Evolutionary conservation across 768 basidiomycete species (phyloP).

Genomic region (Suillus paluster): DNA sequence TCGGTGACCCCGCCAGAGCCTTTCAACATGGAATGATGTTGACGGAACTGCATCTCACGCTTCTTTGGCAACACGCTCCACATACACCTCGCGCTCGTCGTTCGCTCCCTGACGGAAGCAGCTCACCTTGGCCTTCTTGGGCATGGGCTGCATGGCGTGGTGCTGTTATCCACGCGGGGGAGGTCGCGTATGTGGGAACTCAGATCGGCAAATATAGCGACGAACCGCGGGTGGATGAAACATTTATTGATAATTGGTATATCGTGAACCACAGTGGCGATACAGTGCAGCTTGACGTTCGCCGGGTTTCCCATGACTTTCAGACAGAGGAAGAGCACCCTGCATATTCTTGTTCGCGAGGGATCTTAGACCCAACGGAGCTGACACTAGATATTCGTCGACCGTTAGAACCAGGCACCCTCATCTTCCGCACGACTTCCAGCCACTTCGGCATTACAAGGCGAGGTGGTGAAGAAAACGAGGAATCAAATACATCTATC

Average conservation of each 20-base stretch:
- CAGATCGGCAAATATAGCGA: neutral
- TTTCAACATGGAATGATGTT: slow-evolving; percentile 8
- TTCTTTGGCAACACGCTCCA: slow-evolving; percentile 28
- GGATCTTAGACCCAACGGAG: neutral
- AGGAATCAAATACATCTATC: neutral
- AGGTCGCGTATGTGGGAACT: neutral
- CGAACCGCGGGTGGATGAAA: slow-evolving; percentile 17
- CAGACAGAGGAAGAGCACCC: neutral
- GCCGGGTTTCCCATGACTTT: slow-evolving; percentile 7
- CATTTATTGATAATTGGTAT: slow-evolving; percentile 21
- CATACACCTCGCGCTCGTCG: slow-evolving; percentile 16
- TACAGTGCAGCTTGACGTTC: slow-evolving; percentile 19
- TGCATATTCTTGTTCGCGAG: slow-evolving; percentile 11
- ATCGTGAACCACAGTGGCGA: slow-evolving; percentile 18
- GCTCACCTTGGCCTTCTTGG: slow-evolving; percentile 25
- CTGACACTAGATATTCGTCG: slow-evolving; percentile 7
- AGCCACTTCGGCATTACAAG: slow-evolving; percentile 11
- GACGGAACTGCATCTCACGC: slow-evolving; percentile 15
- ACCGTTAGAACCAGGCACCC: slow-evolving; percentile 20
- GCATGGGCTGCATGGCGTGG: slow-evolving; percentile 32
- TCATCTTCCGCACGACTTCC: slow-evolving; percentile 27
- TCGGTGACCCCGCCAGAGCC: neutral
- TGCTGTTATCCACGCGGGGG: slow-evolving; percentile 8
- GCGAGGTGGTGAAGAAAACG: slow-evolving; percentile 7
- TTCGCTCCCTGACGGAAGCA: neutral